Percentiles rank a stretch among this genome's conserved stretches.
Evolutionary conservation across 2,329 filamentous ascomycete genomes (phyloP).

Genomic region (Cercospora brassicicola): DNA sequence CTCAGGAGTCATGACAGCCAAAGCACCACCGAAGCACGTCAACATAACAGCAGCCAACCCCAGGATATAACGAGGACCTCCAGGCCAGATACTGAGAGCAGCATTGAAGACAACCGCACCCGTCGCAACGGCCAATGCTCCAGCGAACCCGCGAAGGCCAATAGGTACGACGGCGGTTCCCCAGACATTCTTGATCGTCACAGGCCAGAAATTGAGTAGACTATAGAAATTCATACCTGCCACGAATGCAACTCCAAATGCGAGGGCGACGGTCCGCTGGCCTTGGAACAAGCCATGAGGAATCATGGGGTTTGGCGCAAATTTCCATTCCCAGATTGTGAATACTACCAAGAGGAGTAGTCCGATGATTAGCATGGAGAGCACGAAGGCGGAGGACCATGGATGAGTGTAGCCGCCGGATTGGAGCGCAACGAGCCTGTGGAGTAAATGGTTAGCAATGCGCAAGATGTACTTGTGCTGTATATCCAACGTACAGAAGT

Average conservation of each 20-base stretch:
- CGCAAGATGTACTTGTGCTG: background rate
- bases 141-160: background rate
- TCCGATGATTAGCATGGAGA: background rate
- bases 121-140: background rate
- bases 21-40: background rate
- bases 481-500: background rate
- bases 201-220: background rate
- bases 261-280: background rate
- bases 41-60: background rate
- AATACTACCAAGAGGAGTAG: background rate
- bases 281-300: background rate
- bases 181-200: background rate
- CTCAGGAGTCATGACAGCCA: background rate
- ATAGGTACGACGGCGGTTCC: background rate
- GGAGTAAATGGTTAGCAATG: background rate
- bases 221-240: background rate
- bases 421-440: background rate
- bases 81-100: background rate
- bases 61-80: background rate
- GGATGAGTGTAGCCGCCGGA: background rate
- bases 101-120: background rate
- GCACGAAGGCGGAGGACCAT: background rate
- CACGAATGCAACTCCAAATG: background rate
- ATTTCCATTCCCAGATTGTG: background rate
- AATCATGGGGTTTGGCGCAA: background rate